A percentile compares a stretch with the other conserved stretches of the same genome.
Evolutionary conservation across 306 rosid genomes (phyloP).

Genomic region (Lathyrus sativus): DNA sequence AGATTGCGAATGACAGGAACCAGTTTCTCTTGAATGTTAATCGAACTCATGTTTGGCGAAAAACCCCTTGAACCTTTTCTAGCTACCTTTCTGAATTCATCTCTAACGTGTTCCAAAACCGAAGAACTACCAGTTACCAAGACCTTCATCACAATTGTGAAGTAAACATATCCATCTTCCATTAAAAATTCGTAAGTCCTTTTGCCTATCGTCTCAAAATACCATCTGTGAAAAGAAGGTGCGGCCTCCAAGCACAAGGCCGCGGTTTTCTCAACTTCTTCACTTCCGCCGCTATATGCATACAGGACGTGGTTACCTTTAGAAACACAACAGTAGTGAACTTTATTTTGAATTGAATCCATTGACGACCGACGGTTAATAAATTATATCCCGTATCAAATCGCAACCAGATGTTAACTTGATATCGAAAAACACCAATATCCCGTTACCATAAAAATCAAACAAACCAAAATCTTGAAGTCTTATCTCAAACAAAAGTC

Average conservation of each 20-base stretch:
- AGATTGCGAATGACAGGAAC: slow-evolving; percentile 64
- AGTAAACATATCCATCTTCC: slow-evolving; percentile 74
- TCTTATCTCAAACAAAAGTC: slow-evolving; percentile 31
- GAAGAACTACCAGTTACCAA: slow-evolving; percentile 65
- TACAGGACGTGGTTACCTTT: slow-evolving; percentile 58
- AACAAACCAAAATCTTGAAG: slow-evolving; percentile 27
- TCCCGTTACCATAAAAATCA: slow-evolving; percentile 1
- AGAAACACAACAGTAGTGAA: slow-evolving; percentile 76
- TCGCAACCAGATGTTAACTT: slow-evolving; percentile 29
- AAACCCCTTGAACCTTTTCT: slow-evolving; percentile 70
- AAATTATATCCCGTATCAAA: slow-evolving; percentile 28
- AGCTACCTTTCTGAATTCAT: slow-evolving; percentile 63
- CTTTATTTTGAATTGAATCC: slow-evolving; percentile 63
- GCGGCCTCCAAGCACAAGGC: slow-evolving; percentile 68
- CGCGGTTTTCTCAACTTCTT: slow-evolving; percentile 59
- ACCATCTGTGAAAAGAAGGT: slow-evolving; percentile 79
- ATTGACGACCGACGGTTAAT: slow-evolving; percentile 34
- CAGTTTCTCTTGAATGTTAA: slow-evolving; percentile 60
- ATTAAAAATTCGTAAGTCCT: slow-evolving; percentile 71
- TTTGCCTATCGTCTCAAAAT: slow-evolving; percentile 70
- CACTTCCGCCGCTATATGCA: slow-evolving; percentile 57
- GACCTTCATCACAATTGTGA: slow-evolving; percentile 62
- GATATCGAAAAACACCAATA: slow-evolving; percentile 18
- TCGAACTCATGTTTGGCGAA: slow-evolving; percentile 57
- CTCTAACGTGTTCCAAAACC: slow-evolving; percentile 78